Evolutionary conservation across 805 yeast genomes (phyloP), one percentile per base, ranked within the genome.

Genomic region (Candida insectalens): DNA sequence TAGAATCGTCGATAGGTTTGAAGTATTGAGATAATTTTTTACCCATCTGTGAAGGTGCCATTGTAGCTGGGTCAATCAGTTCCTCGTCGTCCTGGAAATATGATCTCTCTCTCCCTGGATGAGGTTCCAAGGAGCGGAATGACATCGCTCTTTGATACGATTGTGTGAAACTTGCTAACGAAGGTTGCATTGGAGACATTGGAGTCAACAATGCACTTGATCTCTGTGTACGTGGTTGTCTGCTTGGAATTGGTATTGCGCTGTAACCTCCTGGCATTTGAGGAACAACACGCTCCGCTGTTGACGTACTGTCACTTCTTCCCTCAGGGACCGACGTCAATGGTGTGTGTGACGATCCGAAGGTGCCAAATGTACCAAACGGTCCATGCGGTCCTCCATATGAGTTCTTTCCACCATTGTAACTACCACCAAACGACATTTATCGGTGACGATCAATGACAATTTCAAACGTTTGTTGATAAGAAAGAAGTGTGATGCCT

Each of bases 81-180:
- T 76, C 83, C 49, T 81, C 88, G 39, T 63, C 69, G 45, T 63
- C 72, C 46, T 51, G 64, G 50, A 83, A 79, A 42, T 69, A 83
- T 0, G 87, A 77, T 43, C 94, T 60, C 20, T 68, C 59, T 6
- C 74, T 70, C 45, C 66, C 71, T 43, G 81, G 74, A 23, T 69
- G 63, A 19, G 68, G 66, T 44, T 71, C 77, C 19, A 69, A 45
- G 9, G 74, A 69, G 32, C 69, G 64, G 51, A 67, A 71, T 3
- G 85, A 73, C 51, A 83, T 89, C 2, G 94, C 92, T 51, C 95
- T 68, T 26, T 75, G 70, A 49, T 69, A 74, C 1, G 94, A 83
- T 10, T 83, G 73, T 2, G 94, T 94, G 57, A 84, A 84, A 36
- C 82, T 74, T 37, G 78, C 75, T 27, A 84, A 52, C n/a, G 32